These are phyloP conservation scores for Yarrowia sp. DNA, from an alignment of 805 yeast species.

Conservation along the genomic window DNA sequence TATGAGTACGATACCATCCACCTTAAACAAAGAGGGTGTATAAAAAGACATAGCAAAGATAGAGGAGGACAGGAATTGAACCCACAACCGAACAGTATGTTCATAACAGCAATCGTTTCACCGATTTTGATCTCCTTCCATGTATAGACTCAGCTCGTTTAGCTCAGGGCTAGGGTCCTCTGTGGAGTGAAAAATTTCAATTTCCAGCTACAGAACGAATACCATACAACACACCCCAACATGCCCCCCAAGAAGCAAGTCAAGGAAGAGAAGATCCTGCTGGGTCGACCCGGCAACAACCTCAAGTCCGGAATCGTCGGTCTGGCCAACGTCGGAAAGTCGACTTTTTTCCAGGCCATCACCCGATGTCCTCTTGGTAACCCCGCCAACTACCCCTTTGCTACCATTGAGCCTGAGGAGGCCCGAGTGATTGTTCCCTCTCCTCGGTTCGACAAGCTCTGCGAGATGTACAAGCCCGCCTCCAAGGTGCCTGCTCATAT, in stretches of 20 bases:
- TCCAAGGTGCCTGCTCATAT: constrained; percentile 89
- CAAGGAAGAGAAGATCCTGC: constrained; percentile 73
- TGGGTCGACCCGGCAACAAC: constrained; percentile 84
- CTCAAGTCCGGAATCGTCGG: constrained; percentile 90
- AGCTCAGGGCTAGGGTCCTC: constrained; percentile 11
- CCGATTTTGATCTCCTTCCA: no score
- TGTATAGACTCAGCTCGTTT: no score
- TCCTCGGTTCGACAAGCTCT: constrained; percentile 79
- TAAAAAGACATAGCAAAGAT: no score
- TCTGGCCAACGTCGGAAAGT: constrained; percentile 89
- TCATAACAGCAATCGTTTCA: no score
- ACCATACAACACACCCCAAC: constrained; percentile 40
- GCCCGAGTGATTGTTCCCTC: constrained; percentile 96
- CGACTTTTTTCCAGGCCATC: constrained; percentile 96
- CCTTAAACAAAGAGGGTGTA: no score
- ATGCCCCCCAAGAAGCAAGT: constrained; percentile 82
- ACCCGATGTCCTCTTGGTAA: constrained; percentile 91
- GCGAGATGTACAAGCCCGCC: constrained; percentile 77
- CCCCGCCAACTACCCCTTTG: constrained; percentile 98
- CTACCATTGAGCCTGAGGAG: constrained; percentile 98
- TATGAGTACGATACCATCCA: no score
- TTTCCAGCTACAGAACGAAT: background rate
- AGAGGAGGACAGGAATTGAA: no score
- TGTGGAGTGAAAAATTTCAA: constrained; percentile 19
- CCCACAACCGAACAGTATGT: no score